phyloP scores from a whole-genome alignment of 805 yeast genomes.

The Lipomyces oligophaga region DNA sequence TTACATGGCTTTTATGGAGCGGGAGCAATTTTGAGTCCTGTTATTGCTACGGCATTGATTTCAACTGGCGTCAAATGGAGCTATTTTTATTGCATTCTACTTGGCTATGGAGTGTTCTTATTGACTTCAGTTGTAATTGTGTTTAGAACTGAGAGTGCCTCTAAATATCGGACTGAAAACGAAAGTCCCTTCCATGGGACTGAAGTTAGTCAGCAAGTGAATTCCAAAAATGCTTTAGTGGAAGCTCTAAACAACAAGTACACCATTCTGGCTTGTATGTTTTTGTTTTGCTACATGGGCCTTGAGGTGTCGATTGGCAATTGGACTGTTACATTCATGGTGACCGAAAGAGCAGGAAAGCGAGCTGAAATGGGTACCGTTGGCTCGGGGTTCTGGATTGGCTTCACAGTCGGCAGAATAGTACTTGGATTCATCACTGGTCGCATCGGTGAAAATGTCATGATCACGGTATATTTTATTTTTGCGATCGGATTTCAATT shows the following conservation, averaged over 20 bases:
- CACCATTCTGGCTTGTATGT: slow-evolving; percentile 47
- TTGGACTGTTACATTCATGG: slow-evolving; percentile 62
- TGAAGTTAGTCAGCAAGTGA: not conserved
- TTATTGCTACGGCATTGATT: slow-evolving; percentile 57
- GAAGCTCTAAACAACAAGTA: slow-evolving; percentile 3
- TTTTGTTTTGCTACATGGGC: slow-evolving; percentile 61
- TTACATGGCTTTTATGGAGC: slow-evolving; percentile 68
- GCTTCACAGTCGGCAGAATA: slow-evolving; percentile 62
- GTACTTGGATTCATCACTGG: slow-evolving; percentile 41
- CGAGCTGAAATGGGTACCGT: slow-evolving; percentile 54
- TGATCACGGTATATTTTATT: slow-evolving; percentile 40
- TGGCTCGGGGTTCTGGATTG: slow-evolving; percentile 71
- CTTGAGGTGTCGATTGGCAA: slow-evolving; percentile 69
- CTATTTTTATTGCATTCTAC: slow-evolving; percentile 47
- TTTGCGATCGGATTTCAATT: slow-evolving; percentile 41
- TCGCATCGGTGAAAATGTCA: slow-evolving; percentile 31
- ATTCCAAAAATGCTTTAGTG: not conserved
- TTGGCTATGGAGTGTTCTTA: slow-evolving; percentile 38
- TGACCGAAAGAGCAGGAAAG: slow-evolving; percentile 50
- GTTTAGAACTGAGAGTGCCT: not conserved
- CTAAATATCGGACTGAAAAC: slow-evolving; percentile 8
- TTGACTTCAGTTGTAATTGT: not conserved
- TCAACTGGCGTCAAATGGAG: slow-evolving; percentile 51
- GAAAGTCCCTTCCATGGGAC: not conserved
- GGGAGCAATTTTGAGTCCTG: slow-evolving; percentile 68